Percentiles rank a stretch among this genome's conserved stretches.
Evolutionary conservation across 1,284 basidiomycete genomes (phyloP).

Genomic region (Malassezia nana): DNA sequence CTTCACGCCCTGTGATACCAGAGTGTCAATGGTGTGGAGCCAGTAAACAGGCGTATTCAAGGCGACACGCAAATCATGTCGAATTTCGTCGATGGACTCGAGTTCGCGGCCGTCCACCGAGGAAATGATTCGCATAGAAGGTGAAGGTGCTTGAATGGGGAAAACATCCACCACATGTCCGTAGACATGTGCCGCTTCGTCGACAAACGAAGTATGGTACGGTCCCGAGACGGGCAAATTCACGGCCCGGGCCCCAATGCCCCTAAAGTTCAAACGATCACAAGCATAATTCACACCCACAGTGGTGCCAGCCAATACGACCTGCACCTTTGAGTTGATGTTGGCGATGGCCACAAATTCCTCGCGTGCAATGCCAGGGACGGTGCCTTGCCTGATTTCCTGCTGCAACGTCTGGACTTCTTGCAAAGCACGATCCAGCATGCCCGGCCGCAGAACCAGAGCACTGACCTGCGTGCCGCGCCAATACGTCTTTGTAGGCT

Average conservation of each 20-base stretch:
- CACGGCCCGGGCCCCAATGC: conserved; percentile 42
- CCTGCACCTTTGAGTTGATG: conserved; percentile 42
- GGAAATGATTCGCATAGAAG: conserved; percentile 25
- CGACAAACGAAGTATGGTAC: conserved; percentile 41
- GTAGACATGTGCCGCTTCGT: conserved; percentile 27
- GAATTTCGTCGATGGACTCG: conserved; percentile 18
- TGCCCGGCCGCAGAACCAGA: conserved; percentile 37
- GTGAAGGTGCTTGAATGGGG: conserved; percentile 28
- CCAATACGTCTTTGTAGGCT: conserved; percentile 23
- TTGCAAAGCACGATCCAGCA: conserved; percentile 26
- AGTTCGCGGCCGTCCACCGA: conserved; percentile 28
- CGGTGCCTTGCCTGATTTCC: conserved; percentile 31
- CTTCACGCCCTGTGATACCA: conserved; percentile 34
- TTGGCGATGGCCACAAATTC: conserved; percentile 46
- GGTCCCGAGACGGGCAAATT: conserved; percentile 45
- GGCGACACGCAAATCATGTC: conserved; percentile 28
- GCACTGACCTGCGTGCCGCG: conserved; percentile 42
- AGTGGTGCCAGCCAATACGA: conserved; percentile 39
- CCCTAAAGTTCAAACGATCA: conserved; percentile 31
- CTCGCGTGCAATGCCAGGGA: conserved; percentile 31
- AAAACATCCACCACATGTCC: conserved; percentile 27
- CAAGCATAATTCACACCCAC: conserved; percentile 43
- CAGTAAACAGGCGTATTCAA: conserved; percentile 35
- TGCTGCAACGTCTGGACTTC: conserved; percentile 26
- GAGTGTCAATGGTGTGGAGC: conserved; percentile 31